Conservation (phyloP, 805 yeast genomes). For the Cyberlindnera subsufficiens region DNA sequence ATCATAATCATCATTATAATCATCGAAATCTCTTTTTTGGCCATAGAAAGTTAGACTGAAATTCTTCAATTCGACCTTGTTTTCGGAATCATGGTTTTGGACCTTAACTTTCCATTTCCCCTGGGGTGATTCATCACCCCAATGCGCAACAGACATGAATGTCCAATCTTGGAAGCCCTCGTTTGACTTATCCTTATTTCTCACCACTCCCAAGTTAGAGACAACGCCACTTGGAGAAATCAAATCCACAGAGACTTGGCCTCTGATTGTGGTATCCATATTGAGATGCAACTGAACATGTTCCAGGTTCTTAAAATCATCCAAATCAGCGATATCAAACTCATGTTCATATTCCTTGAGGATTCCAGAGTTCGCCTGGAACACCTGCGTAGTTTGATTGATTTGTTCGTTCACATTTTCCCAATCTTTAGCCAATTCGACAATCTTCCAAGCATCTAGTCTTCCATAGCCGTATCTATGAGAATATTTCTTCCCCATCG, state of each 20-base stretch:
- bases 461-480: slow-evolving; percentile 92
- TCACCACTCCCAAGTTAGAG: slow-evolving; percentile 66
- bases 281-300: slow-evolving; percentile 82
- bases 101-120: slow-evolving; percentile 85
- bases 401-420: slow-evolving; percentile 86
- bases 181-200: slow-evolving; percentile 50
- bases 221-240: slow-evolving; percentile 70
- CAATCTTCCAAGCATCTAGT: slow-evolving; percentile 74
- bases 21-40: slow-evolving; percentile 43
- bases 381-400: slow-evolving; percentile 37
- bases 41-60: slow-evolving; percentile 88
- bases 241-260: slow-evolving; percentile 59
- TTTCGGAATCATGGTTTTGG: slow-evolving; percentile 32
- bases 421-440: slow-evolving; percentile 69
- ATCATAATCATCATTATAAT: slow-evolving; percentile 31
- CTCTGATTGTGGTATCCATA: slow-evolving; percentile 60
- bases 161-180: slow-evolving; percentile 79
- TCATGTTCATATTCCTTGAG: slow-evolving; percentile 27
- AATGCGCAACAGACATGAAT: slow-evolving; percentile 96
- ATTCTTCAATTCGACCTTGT: slow-evolving; percentile 39
- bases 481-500: slow-evolving; percentile 59
- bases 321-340: slow-evolving; percentile 44
- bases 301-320: slow-evolving; percentile 68
- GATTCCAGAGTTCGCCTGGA: slow-evolving; percentile 5
- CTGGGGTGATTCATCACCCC: slow-evolving; percentile 82